A percentile compares a stretch with the other conserved stretches of the same genome.
Evolutionary conservation across 345 rosid species (phyloP).

Genomic region (Eucalyptus tenuipes): DNA sequence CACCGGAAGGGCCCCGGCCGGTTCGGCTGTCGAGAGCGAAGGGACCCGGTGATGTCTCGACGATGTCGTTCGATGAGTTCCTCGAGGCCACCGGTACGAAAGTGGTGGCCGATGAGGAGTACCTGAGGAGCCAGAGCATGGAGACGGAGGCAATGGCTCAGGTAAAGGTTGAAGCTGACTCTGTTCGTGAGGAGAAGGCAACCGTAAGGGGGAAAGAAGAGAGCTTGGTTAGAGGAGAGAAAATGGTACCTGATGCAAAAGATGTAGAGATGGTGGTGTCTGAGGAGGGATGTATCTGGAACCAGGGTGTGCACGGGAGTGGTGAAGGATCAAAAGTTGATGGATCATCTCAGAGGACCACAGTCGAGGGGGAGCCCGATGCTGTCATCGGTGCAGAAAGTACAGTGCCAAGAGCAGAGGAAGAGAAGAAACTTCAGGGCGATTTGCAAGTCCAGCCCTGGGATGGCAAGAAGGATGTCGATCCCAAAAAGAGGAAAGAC

Average conservation of each 20-base stretch:
- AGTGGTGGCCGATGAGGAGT: conserved; percentile 2
- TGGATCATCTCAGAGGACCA: neutral
- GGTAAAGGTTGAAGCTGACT: neutral
- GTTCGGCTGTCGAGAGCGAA: neutral
- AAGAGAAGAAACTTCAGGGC: neutral
- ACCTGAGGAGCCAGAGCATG: neutral
- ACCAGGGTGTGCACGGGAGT: neutral
- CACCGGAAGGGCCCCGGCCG: neutral
- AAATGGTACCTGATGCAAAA: neutral
- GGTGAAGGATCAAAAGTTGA: neutral
- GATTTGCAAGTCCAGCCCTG: neutral
- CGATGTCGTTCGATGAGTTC: conserved; percentile 8
- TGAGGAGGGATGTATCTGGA: neutral
- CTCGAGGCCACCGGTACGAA: neutral
- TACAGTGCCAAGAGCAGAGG: neutral
- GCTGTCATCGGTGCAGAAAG: neutral
- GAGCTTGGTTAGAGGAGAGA: neutral
- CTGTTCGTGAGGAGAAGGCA: neutral
- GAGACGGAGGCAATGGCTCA: neutral
- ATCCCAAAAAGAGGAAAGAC: neutral
- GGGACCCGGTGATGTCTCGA: neutral
- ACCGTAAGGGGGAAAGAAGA: neutral
- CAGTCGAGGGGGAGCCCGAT: neutral
- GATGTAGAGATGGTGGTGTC: neutral
- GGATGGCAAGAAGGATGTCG: neutral